Base-by-base conservation (phyloP, 495 filamentous ascomycete species). In the Podospora australis region DNA sequence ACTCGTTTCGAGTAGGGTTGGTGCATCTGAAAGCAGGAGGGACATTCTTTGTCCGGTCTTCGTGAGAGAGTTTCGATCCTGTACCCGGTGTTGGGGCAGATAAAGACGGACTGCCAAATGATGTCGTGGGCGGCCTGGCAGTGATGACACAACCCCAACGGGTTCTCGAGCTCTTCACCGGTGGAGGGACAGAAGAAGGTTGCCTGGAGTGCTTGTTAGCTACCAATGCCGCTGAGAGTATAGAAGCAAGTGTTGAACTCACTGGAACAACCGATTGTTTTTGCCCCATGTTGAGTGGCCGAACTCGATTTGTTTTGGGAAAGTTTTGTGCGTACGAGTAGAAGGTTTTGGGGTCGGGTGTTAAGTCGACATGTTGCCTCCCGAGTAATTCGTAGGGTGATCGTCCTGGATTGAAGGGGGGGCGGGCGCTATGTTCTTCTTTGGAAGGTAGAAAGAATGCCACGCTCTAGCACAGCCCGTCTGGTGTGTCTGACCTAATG, bases 71-170 rank as follows among this genome's bases (percentile, higher is more conserved):
- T 22, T 6, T 55, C 52, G n/a, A 65, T 53, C 11, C 62, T 56
- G 54, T 65, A 65, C 19, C 62, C 62, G 11, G 62, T 65, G 50
- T 65, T 65, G 43, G 59, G 62, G 39, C 62, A 65, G 14, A 65
- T 52, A 21, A 60, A 58, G 24, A 65, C 62, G 7, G 55, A 53
- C 50, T 65, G 62, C 56, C 59, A 65, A 47, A 65, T 62, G 23
- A 65, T 57, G 49, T 65, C 62, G 49, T 65, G 62, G 25, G 52
- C 52, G 13, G 54, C 59, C 13, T 53, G 46, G 53, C 62, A 65
- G 32, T 60, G 56, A 23, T 47, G 17, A 53, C 62, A 65, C 32
- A 51, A 39, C 0, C 59, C 56, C 1, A 65, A 48, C 6, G 62
- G 62, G 29, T 49, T 44, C 14, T 48, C 50, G 13, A 62, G 24